A percentile compares a stretch with the other conserved stretches of the same genome.
phyloP scores from a whole-genome alignment of 805 yeast species.

The Ogataea nitratoaversa region DNA sequence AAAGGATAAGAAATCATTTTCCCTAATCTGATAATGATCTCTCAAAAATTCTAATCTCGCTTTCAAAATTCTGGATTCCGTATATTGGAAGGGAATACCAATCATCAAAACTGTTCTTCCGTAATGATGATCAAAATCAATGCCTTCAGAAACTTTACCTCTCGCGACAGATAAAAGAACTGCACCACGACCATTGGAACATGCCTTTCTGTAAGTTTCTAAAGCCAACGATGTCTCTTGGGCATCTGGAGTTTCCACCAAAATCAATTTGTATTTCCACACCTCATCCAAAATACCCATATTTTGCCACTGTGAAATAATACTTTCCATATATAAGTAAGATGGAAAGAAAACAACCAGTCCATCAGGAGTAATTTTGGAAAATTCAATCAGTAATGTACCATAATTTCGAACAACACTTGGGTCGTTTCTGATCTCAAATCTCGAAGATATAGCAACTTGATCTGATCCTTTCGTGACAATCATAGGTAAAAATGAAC shows the following conservation, averaged over 20 bases:
- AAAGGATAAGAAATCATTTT: slow-evolving; percentile 90
- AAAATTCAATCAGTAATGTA: slow-evolving; percentile 81
- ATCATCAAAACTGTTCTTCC: slow-evolving; percentile 98
- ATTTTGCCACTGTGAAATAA: slow-evolving; percentile 97
- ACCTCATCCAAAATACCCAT: slow-evolving; percentile 98
- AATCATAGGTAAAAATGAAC: slow-evolving; percentile 91
- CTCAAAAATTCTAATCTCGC: slow-evolving; percentile 92
- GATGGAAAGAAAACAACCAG: slow-evolving; percentile 97
- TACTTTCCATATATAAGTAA: slow-evolving; percentile 95
- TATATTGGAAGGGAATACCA: slow-evolving; percentile 98
- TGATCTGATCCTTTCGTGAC: slow-evolving; percentile 98
- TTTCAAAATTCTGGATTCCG: slow-evolving; percentile 92
- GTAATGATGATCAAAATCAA: slow-evolving; percentile 97
- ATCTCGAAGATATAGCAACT: slow-evolving; percentile 92
- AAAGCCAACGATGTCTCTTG: slow-evolving; percentile 95
- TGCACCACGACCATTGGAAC: slow-evolving; percentile 97
- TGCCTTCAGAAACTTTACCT: slow-evolving; percentile 98
- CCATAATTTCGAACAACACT: slow-evolving; percentile 97
- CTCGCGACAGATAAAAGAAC: slow-evolving; percentile 95
- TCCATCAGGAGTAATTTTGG: slow-evolving; percentile 97
- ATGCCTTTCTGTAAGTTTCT: slow-evolving; percentile 93
- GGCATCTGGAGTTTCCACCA: slow-evolving; percentile 98
- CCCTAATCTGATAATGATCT: slow-evolving; percentile 88
- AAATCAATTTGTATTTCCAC: slow-evolving; percentile 92
- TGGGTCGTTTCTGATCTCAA: slow-evolving; percentile 96